Conservation (phyloP, 768 basidiomycete genomes). For the Pleurotus djamor region DNA sequence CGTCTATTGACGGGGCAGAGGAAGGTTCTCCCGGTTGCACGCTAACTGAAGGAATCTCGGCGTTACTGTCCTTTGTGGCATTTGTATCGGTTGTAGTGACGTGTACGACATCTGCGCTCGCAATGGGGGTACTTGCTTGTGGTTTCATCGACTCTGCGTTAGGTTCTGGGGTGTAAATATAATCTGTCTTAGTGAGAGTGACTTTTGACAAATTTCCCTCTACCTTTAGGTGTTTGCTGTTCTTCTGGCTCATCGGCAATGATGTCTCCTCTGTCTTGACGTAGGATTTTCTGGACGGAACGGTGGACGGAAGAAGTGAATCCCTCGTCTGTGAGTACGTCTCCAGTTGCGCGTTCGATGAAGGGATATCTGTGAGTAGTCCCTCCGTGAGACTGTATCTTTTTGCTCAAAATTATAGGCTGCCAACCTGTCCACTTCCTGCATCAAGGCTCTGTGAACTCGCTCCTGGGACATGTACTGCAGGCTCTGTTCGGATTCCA, state of each 20-base stretch:
- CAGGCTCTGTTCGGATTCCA: conserved; percentile 52
- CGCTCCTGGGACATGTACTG: conserved; percentile 49
- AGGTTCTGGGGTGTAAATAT: not conserved
- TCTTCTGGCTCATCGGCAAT: not conserved
- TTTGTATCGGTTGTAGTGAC: not conserved
- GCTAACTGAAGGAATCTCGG: not conserved
- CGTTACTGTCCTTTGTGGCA: not conserved
- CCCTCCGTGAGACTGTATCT: too few species aligned
- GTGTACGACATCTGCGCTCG: not conserved
- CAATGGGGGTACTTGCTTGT: not conserved
- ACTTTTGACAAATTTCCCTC: not conserved
- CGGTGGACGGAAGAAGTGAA: conserved; percentile 41
- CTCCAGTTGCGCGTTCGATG: conserved; percentile 59
- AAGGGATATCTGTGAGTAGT: conserved; percentile 52
- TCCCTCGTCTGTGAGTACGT: conserved; percentile 44
- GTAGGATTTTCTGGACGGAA: conserved; percentile 44
- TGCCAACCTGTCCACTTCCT: conserved; percentile 66
- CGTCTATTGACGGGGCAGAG: not conserved
- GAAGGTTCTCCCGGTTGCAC: not conserved
- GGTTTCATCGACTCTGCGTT: not conserved
- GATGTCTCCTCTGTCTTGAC: conserved; percentile 28
- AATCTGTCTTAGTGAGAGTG: not conserved
- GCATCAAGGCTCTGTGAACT: conserved; percentile 61
- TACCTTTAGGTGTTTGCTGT: too few species aligned
- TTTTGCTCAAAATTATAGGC: too few species aligned